Evolutionary conservation across 495 filamentous ascomycete genomes (phyloP).

Genomic region (Pseudotulostoma volvatum): DNA sequence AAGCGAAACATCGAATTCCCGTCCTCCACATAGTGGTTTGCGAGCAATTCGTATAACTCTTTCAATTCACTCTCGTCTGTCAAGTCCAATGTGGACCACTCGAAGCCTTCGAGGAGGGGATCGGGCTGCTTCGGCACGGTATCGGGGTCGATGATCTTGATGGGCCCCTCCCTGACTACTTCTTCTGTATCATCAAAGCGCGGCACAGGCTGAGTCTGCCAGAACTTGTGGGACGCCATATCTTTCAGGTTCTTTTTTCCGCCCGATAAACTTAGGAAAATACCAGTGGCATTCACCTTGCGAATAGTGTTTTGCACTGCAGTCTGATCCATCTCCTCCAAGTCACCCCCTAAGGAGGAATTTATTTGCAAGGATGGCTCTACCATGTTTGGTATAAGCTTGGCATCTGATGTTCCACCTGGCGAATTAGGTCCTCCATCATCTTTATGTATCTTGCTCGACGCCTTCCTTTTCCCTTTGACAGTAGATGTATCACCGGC

Average conservation of each 20-base stretch:
- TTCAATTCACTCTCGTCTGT: conserved; percentile 48
- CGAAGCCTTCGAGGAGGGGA: conserved; percentile 57
- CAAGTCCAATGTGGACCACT: conserved; percentile 87
- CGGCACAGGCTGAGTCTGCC: conserved; percentile 90
- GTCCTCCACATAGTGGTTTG: conserved; percentile 92
- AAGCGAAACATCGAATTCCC: conserved; percentile 93
- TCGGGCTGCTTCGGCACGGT: conserved; percentile 54
- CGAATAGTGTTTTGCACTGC: conserved; percentile 45
- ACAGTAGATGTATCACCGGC: no score
- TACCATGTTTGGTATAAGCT: conserved; percentile 27
- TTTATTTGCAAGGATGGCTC: conserved; percentile 32
- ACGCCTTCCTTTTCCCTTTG: no score
- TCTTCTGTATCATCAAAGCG: conserved; percentile 46
- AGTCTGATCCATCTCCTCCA: conserved; percentile 28
- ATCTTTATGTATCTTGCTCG: no score
- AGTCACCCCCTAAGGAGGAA: conserved; percentile 32
- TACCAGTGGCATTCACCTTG: conserved; percentile 56
- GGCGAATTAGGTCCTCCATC: no score
- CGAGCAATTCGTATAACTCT: conserved; percentile 77
- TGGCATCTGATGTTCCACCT: no score
- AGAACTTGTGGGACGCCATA: conserved; percentile 95
- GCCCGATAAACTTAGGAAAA: conserved; percentile 61
- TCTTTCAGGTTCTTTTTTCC: conserved; percentile 83
- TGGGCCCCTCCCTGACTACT: conserved; percentile 41
- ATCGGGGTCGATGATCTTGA: conserved; percentile 56